phyloP scores from a whole-genome alignment of 192 early-diverging fungal species.

The Coemansia asiatica region DNA sequence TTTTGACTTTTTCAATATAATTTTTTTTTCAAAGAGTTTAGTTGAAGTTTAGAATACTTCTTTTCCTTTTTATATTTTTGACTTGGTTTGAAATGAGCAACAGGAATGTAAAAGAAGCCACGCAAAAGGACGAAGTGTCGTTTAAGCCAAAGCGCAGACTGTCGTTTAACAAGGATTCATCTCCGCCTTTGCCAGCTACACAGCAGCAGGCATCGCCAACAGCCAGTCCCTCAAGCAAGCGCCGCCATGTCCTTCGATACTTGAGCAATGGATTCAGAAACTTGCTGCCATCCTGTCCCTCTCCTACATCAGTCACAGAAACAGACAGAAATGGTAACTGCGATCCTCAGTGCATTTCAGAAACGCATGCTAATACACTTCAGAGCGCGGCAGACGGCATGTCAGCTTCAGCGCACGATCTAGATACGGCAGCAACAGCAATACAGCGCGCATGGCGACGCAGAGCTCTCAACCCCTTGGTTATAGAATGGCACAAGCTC shows the following conservation, averaged over 20 bases:
- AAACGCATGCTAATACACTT: background rate
- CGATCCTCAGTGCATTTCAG: background rate
- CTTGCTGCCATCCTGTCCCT: background rate
- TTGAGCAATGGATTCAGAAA: background rate
- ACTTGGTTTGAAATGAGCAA: background rate
- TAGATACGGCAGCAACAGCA: slow-evolving; percentile 10
- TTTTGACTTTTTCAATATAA: no score
- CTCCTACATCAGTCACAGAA: background rate
- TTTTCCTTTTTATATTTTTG: background rate
- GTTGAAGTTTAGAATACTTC: background rate
- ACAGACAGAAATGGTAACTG: background rate
- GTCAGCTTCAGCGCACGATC: background rate
- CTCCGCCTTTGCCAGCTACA: background rate
- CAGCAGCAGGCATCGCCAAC: background rate
- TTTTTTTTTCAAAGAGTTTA: background rate
- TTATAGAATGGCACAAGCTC: slow-evolving; percentile 18
- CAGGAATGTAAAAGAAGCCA: background rate
- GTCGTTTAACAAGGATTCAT: background rate
- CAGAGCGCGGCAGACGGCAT: background rate
- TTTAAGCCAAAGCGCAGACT: background rate
- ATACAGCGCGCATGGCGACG: slow-evolving; percentile 43
- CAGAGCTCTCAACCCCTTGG: background rate
- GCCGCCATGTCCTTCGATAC: background rate
- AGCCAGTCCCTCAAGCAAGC: background rate
- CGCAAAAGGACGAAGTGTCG: background rate